These are phyloP conservation scores for Penicillium hesseltinei DNA, from an alignment of 2,329 filamentous ascomycete species.

Conservation along the genomic window DNA sequence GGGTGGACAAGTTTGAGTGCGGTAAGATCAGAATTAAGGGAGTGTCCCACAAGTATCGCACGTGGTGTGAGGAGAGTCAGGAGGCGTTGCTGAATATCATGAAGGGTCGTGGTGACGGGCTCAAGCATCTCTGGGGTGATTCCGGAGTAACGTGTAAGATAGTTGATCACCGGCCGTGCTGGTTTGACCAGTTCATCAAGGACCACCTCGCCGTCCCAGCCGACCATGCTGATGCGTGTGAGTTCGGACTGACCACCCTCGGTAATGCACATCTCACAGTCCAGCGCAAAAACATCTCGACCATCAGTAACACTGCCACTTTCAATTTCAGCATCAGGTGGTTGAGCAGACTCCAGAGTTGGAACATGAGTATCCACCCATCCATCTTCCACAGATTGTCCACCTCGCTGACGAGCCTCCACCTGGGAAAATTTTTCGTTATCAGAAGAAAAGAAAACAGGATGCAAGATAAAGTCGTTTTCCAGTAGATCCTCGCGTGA, in stretches of 20 bases:
- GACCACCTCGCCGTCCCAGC: constrained; percentile 79
- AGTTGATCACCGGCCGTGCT: constrained; percentile 81
- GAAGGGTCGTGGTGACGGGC: constrained; percentile 76
- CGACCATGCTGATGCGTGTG: constrained; percentile 81
- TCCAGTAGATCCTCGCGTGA: constrained; percentile 71
- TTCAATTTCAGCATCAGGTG: constrained; percentile 69
- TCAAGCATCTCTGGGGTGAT: constrained; percentile 85
- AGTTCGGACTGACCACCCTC: constrained; percentile 76
- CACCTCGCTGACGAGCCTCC: constrained; percentile 51
- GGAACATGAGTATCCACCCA: constrained; percentile 80
- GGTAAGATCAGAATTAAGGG: constrained; percentile 59
- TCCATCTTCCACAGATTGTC: constrained; percentile 57
- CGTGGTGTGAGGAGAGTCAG: constrained; percentile 61
- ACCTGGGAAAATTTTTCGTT: constrained; percentile 56
- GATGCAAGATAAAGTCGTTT: constrained; percentile 82
- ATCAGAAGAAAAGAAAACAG: constrained; percentile 63
- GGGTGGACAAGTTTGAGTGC: constrained; percentile 86
- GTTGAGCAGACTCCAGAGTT: constrained; percentile 63
- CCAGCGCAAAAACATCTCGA: constrained; percentile 73
- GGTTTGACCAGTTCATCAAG: constrained; percentile 93
- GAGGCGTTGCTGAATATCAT: constrained; percentile 77
- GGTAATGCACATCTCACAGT: constrained; percentile 97
- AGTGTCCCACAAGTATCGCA: constrained; percentile 49
- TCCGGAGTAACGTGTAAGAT: constrained; percentile 86
- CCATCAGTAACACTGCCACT: constrained; percentile 81